Evolutionary conservation across 495 filamentous ascomycete genomes (phyloP), one percentile per base, ranked within the genome.

Genomic region (Penicillium coffeae): DNA sequence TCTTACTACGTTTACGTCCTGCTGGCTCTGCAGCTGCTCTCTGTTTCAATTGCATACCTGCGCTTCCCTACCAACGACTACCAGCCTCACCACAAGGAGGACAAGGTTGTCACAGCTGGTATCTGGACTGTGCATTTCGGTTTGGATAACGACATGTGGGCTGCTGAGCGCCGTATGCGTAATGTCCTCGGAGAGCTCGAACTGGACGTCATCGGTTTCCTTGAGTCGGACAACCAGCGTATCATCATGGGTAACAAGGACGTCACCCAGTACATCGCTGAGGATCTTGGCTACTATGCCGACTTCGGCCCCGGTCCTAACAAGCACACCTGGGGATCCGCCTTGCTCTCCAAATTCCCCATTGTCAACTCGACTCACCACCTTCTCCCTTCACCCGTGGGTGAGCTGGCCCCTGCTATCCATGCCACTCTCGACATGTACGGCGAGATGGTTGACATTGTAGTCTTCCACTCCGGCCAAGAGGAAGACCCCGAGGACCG

Each of bases 161-260:
- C 86, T 18, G 93, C 90, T 3, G 92, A 96, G 69, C 84, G 85
- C 48, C 92, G 94, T 42, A 94, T 97, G 79, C 88, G 88, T 53
- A 83, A 95, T 71, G 71, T 96, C 8, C 87, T 99, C 59, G 87
- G 89, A 58, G 93, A 96, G 61, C 72, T 95, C 14, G 94, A 99
- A 66, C 71, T 99, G 33, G 94, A 99, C 59, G 88, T 99, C 36
- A 80, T 99, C 48, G 94, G 94, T 34, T 80, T 99, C 36, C 77
- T 99, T 27, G 94, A 99, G 63, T 86, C 85, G 0, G 94, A 99
- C 65, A 79, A 90, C 41, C 94, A 99, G 69, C 87, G 93, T 52
- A 93, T 99, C 69, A 97, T 99, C 74, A 99, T 99, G 94, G 94
- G 94, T 45, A 99, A 96, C 70, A 88, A 92, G 57, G 94, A 99